Evolutionary conservation across 2,329 filamentous ascomycete genomes (phyloP).

Genomic region (Claviceps arundinis): DNA sequence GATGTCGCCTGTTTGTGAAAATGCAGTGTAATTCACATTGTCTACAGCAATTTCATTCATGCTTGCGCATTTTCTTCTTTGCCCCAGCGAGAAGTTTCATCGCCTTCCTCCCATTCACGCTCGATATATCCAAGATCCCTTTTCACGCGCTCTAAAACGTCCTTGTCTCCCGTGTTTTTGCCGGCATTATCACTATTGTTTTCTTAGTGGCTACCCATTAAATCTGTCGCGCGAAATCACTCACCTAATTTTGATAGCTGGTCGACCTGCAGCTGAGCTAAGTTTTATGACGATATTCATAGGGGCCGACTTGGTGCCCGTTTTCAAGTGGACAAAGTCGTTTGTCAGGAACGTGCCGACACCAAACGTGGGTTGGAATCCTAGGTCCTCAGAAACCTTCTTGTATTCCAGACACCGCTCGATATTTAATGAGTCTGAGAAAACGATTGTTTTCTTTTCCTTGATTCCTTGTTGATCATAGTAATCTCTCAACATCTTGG

Average conservation of each 20-base stretch:
- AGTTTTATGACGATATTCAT: constrained; percentile 98
- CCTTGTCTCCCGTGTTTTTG: constrained; percentile 86
- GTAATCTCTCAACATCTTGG: constrained; percentile 66
- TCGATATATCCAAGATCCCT: constrained; percentile 74
- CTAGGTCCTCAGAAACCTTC: constrained; percentile 61
- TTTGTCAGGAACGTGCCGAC: constrained; percentile 95
- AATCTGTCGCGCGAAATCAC: constrained; percentile 2
- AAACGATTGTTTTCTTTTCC: constrained; percentile 79
- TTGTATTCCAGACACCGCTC: constrained; percentile 88
- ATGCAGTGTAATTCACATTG: not conserved
- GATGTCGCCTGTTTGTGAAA: not conserved
- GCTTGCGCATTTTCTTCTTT: constrained; percentile 25
- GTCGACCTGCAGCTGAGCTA: constrained; percentile 65
- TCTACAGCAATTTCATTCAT: not conserved
- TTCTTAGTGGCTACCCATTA: constrained; percentile 8
- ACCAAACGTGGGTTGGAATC: constrained; percentile 80
- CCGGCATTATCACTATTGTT: constrained; percentile 56
- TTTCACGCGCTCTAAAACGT: constrained; percentile 73
- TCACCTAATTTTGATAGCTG: constrained; percentile 76
- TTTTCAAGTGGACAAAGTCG: constrained; percentile 64
- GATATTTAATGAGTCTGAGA: constrained; percentile 88
- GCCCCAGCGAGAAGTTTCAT: constrained; percentile 77
- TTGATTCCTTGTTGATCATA: constrained; percentile 64
- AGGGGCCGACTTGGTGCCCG: constrained; percentile 72
- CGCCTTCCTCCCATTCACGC: constrained; percentile 67